Conservation (phyloP, 2,329 filamentous ascomycete species). For the Didymella segeticola region DNA sequence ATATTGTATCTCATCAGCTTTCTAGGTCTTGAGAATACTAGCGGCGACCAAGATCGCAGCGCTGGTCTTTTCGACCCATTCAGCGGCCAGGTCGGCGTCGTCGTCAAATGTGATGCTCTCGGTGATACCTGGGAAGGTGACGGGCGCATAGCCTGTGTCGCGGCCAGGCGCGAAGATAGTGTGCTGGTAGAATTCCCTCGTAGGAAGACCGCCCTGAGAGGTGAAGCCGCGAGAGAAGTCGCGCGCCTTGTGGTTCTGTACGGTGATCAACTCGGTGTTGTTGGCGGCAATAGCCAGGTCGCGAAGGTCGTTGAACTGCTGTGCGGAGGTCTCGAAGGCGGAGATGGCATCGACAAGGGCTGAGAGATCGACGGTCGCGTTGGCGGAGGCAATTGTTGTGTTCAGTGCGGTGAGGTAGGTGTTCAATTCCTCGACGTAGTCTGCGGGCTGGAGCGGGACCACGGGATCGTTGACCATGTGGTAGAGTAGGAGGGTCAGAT, state of each 20-base stretch:
- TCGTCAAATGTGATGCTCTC: constrained; percentile 46
- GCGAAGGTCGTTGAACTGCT: constrained; percentile 39
- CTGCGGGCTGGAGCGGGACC: constrained; percentile 49
- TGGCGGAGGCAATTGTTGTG: constrained; percentile 34
- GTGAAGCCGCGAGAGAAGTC: constrained; percentile 57
- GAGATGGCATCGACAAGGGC: constrained; percentile 46
- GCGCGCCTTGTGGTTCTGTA: constrained; percentile 55
- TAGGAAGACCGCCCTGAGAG: constrained; percentile 54
- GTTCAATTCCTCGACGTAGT: constrained; percentile 48
- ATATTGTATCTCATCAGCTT: neutral
- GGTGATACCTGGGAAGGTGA: constrained; percentile 48
- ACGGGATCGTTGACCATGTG: constrained; percentile 50
- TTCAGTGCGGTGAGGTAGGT: constrained; percentile 47
- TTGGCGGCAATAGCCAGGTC: constrained; percentile 36
- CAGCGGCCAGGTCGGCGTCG: constrained; percentile 38
- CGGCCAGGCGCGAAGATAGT: constrained; percentile 56
- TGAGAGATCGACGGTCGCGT: constrained; percentile 41
- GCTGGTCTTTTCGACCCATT: constrained; percentile 47
- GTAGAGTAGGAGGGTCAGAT: constrained; percentile 52
- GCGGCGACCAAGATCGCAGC: constrained; percentile 43
- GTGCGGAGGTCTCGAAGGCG: constrained; percentile 42
- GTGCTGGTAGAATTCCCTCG: constrained; percentile 55
- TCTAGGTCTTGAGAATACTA: constrained; percentile 37
- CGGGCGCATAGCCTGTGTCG: constrained; percentile 49
- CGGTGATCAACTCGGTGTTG: constrained; percentile 37